Percentiles rank a stretch among this genome's conserved stretches.
Evolutionary conservation across 2,329 filamentous ascomycete genomes (phyloP).

Genomic region (Shiraia bambusicola): DNA sequence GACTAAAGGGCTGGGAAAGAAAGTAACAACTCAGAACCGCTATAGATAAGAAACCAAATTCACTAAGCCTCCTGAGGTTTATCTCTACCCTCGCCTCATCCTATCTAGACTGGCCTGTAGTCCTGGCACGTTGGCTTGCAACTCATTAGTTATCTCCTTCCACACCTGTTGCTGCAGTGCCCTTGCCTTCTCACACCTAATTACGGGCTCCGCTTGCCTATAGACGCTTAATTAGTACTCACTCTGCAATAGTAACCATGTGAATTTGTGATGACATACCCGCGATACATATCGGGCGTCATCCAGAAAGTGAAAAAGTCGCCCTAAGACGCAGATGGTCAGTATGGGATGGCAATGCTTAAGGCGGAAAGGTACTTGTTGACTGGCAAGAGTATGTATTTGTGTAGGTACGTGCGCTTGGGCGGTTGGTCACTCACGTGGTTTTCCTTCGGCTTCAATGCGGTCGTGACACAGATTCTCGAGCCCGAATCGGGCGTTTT

Average conservation of each 20-base stretch:
- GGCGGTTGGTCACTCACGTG: slow-evolving; percentile 6
- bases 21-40: no score
- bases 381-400: no score
- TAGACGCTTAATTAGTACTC: no score
- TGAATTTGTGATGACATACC: slow-evolving; percentile 3
- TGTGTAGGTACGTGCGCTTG: no score
- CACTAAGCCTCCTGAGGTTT: no score
- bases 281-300: slow-evolving; percentile 5
- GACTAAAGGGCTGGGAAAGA: no score
- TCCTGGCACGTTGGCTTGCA: slow-evolving; percentile 9
- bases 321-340: slow-evolving; percentile 4
- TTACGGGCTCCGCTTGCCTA: not conserved
- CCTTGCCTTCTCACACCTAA: slow-evolving; percentile 7
- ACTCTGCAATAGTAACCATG: no score
- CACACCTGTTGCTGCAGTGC: slow-evolving; percentile 8
- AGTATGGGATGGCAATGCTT: not conserved
- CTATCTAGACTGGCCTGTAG: not conserved
- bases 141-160: slow-evolving; percentile 10
- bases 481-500: slow-evolving; percentile 11
- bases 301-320: slow-evolving; percentile 14
- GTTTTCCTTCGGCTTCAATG: slow-evolving; percentile 8
- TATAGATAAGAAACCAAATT: no score
- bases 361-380: no score
- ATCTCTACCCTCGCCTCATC: no score
- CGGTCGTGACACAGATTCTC: slow-evolving; percentile 9